Evolutionary conservation across 2,329 filamentous ascomycete species (phyloP), one percentile per base, ranked within the genome.

Genomic region (Sarocladium strictum): DNA sequence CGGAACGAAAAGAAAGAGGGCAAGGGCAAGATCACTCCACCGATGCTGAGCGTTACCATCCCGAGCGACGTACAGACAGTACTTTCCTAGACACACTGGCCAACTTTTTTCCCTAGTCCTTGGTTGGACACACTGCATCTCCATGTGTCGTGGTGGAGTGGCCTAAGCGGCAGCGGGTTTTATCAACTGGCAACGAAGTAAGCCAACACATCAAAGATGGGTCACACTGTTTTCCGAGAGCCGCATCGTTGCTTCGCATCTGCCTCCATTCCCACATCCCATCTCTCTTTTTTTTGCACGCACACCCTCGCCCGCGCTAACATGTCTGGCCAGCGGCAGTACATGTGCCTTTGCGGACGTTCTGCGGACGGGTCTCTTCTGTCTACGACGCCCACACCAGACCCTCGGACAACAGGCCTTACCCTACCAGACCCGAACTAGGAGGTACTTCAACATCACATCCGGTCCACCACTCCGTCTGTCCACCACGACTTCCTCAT

Each of bases 141-240:
- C 69, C 70, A 73, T 75, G 72, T 78, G 74, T 74, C 70, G 72
- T 70, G 71, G 81, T 84, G 81, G 81, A 82, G 79, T 77, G 78
- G 76, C 72, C 74, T 82, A 81, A 79, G 78, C 75, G 76, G 49
- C 64, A 78, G 75, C 76, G 74, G 72, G 73, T 80, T 77, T 77
- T 76, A 83, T 85, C 80, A 84, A 92, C 86, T 93, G 89, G 89
- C 81, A 81, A 84, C 79, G 79, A 86, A 79, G 78, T 77, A 85
- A 86, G 90, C 90, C 90, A 95, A 80, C 90, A 87, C 90, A 95
- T 91, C 89, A 89, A 77, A 75, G 50, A 83, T 82, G 80, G 81
- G 81, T 83, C 81, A 80, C 80, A 82, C 79, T 79, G 72, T 79
- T 64, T 62, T 60, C 72, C 78, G 77, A 84, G 80, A 84, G 82